These are phyloP conservation scores for Ogataea zsoltii DNA, from an alignment of 805 yeast genomes.

Conservation along the genomic window DNA sequence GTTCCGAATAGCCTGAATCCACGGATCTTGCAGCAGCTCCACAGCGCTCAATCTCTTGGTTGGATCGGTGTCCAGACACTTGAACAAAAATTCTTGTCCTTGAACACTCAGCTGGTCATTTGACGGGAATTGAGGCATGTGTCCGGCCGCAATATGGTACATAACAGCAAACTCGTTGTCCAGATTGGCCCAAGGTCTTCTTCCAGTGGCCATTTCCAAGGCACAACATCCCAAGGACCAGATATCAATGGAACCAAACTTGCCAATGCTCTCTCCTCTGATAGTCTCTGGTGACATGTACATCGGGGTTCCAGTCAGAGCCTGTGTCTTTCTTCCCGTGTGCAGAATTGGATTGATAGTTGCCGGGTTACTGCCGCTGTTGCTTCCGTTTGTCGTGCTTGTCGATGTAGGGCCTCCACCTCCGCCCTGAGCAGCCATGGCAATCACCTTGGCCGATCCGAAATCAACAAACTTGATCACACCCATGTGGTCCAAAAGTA, in stretches of 20 bases:
- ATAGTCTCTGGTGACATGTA: conserved; percentile 98
- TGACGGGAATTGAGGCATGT: conserved; percentile 81
- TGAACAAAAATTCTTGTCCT: conserved; percentile 70
- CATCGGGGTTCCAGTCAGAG: conserved; percentile 94
- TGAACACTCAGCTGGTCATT: conserved; percentile 72
- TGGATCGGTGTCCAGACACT: conserved; percentile 84
- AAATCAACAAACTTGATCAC: conserved; percentile 95
- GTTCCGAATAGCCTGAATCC: conserved; percentile 75
- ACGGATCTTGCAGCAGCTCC: conserved; percentile 83
- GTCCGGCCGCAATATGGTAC: conserved; percentile 98
- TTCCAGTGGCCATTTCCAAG: conserved; percentile 94
- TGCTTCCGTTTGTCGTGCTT: conserved; percentile 13
- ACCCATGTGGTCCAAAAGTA: conserved; percentile 85
- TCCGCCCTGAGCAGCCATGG: conserved; percentile 48
- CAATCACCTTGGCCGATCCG: conserved; percentile 93
- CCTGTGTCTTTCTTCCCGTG: conserved; percentile 30
- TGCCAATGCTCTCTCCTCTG: conserved; percentile 66
- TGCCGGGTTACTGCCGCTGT: conserved; percentile 12
- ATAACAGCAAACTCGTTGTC: conserved; percentile 98
- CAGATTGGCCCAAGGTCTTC: conserved; percentile 93
- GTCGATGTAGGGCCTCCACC: conserved; percentile 8
- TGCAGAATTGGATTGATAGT: conserved; percentile 21
- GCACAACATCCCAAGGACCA: conserved; percentile 98
- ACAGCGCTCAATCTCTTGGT: conserved; percentile 77
- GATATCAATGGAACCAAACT: conserved; percentile 74